These are phyloP conservation scores for Dendrocalamus latiflorus DNA, from an alignment of 202 grass and related monocot genomes.

Conservation along the genomic window DNA sequence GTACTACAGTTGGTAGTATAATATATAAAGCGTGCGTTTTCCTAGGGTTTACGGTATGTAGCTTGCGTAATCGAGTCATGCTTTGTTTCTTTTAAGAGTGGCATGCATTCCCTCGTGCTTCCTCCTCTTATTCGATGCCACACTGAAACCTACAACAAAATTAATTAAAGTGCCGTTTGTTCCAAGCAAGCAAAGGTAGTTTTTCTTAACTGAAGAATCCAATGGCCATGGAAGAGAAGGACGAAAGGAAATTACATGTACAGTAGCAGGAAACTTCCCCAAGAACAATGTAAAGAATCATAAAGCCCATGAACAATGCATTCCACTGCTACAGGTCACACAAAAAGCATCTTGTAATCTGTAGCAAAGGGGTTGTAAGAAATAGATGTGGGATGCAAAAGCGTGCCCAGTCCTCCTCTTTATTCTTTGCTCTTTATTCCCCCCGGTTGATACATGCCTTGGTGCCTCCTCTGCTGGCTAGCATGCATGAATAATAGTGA, in stretches of 20 bases:
- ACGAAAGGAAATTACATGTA: neutral
- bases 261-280: slow-evolving; percentile 19
- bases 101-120: slow-evolving; percentile 12
- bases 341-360: neutral
- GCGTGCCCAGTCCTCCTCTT: neutral
- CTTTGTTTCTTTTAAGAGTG: slow-evolving; percentile 38
- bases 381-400: neutral
- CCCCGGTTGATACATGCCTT: neutral
- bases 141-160: slow-evolving; percentile 23
- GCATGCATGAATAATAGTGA: neutral
- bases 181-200: neutral
- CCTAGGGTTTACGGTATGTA: neutral
- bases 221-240: neutral
- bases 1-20: neutral
- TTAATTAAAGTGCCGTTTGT: neutral
- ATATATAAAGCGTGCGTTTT: neutral
- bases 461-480: neutral
- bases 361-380: neutral
- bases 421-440: neutral
- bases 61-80: slow-evolving; percentile 29
- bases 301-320: slow-evolving; percentile 6
- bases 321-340: neutral
- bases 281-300: neutral
- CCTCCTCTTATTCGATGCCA: neutral
- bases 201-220: neutral